Conservation (phyloP, 2,329 filamentous ascomycete species). For the Botrytis fabae region DNA sequence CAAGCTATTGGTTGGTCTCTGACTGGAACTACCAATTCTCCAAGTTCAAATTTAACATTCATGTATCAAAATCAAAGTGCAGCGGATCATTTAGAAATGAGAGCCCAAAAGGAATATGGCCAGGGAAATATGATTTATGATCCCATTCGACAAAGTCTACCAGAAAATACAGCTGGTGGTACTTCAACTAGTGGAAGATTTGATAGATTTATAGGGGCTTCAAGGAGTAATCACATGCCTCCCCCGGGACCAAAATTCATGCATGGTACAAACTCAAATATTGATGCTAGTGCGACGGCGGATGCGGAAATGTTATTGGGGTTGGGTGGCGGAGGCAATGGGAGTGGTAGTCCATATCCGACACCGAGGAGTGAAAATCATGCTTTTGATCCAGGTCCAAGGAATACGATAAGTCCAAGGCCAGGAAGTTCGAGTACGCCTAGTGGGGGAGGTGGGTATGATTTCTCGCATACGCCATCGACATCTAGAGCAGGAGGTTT, state of each 20-base stretch:
- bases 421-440: neutral
- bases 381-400: conserved; percentile 25
- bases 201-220: conserved; percentile 41
- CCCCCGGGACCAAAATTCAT: conserved; percentile 41
- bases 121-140: conserved; percentile 62
- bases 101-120: conserved; percentile 44
- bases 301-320: conserved; percentile 51
- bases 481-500: neutral
- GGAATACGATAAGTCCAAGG: conserved; percentile 15
- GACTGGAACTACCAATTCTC: conserved; percentile 84
- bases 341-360: conserved; percentile 39
- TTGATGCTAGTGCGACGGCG: conserved; percentile 44
- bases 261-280: conserved; percentile 33
- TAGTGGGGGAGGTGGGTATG: neutral
- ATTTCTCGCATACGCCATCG: neutral
- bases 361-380: conserved; percentile 26
- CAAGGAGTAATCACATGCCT: conserved; percentile 41
- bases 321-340: conserved; percentile 45
- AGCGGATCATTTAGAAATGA: conserved; percentile 27
- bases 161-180: conserved; percentile 46
- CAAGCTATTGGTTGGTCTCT: conserved; percentile 78
- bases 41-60: conserved; percentile 78
- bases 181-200: conserved; percentile 46
- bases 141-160: conserved; percentile 57
- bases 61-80: conserved; percentile 55